phyloP scores from a whole-genome alignment of 1,139 yeast species.

The Meyerozyma elateridarum region DNA sequence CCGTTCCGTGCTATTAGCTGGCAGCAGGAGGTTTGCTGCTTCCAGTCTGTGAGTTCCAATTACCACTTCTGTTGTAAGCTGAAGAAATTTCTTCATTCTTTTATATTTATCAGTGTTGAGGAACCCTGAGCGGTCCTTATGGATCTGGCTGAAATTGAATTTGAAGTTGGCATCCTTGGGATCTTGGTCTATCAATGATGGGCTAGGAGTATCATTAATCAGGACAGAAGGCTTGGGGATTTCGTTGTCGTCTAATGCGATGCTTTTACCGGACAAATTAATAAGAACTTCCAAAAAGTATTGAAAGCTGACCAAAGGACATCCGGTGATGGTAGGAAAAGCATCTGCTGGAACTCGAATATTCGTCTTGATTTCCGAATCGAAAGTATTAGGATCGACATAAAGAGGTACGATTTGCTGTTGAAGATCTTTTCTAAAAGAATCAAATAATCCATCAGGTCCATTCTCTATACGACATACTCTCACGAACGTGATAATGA shows the following conservation, averaged over 20 bases:
- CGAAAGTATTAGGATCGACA: slow-evolving; percentile 62
- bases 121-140: slow-evolving; percentile 42
- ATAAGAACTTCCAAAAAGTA: slow-evolving; percentile 80
- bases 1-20: not conserved
- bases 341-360: slow-evolving; percentile 78
- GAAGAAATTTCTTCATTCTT: slow-evolving; percentile 69
- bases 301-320: slow-evolving; percentile 73
- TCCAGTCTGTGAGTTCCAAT: slow-evolving; percentile 68
- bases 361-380: slow-evolving; percentile 56
- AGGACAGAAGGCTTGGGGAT: slow-evolving; percentile 6
- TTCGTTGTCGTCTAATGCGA: slow-evolving; percentile 31
- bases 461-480: slow-evolving; percentile 74
- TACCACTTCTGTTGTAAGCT: slow-evolving; percentile 71
- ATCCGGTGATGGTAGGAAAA: slow-evolving; percentile 76
- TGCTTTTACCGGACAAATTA: slow-evolving; percentile 51
- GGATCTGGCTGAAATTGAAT: slow-evolving; percentile 31
- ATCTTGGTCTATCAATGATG: slow-evolving; percentile 7
- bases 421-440: slow-evolving; percentile 78
- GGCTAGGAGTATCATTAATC: slow-evolving; percentile 1
- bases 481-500: slow-evolving; percentile 74
- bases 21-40: slow-evolving; percentile 4
- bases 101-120: slow-evolving; percentile 77
- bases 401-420: slow-evolving; percentile 77
- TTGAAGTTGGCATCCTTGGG: slow-evolving; percentile 18
- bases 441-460: slow-evolving; percentile 59